Conservation (phyloP, 345 rosid genomes). For the Anastatica hierochuntica region DNA sequence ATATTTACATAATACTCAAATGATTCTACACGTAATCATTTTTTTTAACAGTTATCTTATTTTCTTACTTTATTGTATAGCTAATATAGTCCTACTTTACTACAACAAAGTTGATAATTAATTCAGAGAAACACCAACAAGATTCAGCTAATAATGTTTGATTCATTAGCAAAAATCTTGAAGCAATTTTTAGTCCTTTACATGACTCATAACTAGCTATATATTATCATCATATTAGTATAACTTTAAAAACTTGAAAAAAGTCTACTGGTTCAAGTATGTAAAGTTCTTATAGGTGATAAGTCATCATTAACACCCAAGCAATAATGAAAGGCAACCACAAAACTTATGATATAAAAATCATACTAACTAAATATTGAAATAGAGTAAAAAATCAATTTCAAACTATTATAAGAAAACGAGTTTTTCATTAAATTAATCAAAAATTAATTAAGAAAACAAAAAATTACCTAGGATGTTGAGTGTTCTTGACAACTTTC, state of each 20-base stretch:
- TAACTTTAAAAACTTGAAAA: background rate
- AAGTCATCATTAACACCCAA: constrained; percentile 11
- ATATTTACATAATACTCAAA: constrained; percentile 17
- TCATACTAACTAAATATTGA: background rate
- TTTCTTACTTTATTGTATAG: too few relatives aligned
- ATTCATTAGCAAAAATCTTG: constrained; percentile 9
- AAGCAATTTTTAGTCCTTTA: too few relatives aligned
- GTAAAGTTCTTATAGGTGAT: constrained; percentile 9
- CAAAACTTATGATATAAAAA: background rate
- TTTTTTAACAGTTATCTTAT: background rate
- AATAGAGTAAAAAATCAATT: background rate
- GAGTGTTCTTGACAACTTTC: constrained; percentile 97
- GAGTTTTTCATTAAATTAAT: too few relatives aligned
- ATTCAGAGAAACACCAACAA: background rate
- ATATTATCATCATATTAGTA: constrained; percentile 5
- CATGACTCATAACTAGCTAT: constrained; percentile 6
- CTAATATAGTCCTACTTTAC: background rate
- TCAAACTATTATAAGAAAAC: background rate
- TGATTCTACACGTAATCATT: constrained; percentile 4
- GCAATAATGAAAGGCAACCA: background rate
- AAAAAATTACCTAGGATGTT: constrained; percentile 70
- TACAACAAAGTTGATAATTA: background rate
- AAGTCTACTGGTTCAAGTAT: background rate
- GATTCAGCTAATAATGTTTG: constrained; percentile 6
- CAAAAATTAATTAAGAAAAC: too few relatives aligned